Percentiles rank a stretch among this genome's conserved stretches.
phyloP scores from a whole-genome alignment of 345 rosid species.

The Firmiana major region DNA sequence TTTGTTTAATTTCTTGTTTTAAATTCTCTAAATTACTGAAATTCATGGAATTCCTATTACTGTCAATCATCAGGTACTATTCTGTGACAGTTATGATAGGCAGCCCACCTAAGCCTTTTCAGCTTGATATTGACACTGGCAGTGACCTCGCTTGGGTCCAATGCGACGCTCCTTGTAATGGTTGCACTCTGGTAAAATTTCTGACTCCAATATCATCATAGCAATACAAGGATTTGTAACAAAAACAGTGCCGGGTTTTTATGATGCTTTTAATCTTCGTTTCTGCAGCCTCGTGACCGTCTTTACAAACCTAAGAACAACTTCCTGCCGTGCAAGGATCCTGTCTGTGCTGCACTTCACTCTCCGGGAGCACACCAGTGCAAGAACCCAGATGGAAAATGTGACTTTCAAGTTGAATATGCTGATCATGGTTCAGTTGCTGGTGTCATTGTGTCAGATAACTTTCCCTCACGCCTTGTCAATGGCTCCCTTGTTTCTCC shows the following conservation, averaged over 20 bases:
- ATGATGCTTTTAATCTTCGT: neutral
- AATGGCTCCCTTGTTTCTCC: slow-evolving; percentile 49
- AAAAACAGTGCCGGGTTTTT: neutral
- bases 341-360: slow-evolving; percentile 45
- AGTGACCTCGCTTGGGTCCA: slow-evolving; percentile 95
- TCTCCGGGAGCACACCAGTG: slow-evolving; percentile 33
- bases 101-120: slow-evolving; percentile 65
- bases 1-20: neutral
- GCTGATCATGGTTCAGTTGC: slow-evolving; percentile 72
- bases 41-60: neutral
- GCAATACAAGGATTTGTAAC: neutral
- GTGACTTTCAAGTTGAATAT: slow-evolving; percentile 68
- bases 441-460: slow-evolving; percentile 64
- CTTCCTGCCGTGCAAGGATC: slow-evolving; percentile 42
- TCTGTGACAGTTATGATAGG: slow-evolving; percentile 59
- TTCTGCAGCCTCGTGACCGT: slow-evolving; percentile 43
- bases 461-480: slow-evolving; percentile 40
- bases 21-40: neutral
- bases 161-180: slow-evolving; percentile 81
- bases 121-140: slow-evolving; percentile 88
- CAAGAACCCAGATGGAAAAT: slow-evolving; percentile 45
- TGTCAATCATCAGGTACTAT: slow-evolving; percentile 54
- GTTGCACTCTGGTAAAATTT: slow-evolving; percentile 62
- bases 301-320: slow-evolving; percentile 69
- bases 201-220: neutral